Evolutionary conservation across 352 stramenopile species (phyloP).

Genomic region (Stramenopiles sp.): DNA sequence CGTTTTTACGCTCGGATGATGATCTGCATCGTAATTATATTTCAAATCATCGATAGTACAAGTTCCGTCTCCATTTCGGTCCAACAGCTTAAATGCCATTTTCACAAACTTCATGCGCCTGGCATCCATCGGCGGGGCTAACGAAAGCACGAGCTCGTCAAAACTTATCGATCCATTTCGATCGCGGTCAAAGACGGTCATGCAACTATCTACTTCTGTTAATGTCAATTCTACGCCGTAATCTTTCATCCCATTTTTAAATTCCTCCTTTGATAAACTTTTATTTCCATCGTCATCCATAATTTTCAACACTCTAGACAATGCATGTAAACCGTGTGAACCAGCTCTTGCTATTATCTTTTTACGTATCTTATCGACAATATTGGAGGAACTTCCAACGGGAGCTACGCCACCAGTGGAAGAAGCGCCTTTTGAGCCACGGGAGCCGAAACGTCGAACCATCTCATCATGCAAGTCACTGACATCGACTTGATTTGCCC

Average conservation of each 20-base stretch:
- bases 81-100: slow-evolving; percentile 46
- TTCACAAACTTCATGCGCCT: slow-evolving; percentile 43
- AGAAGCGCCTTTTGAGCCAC: neutral
- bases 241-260: slow-evolving; percentile 31
- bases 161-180: slow-evolving; percentile 49
- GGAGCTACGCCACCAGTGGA: neutral
- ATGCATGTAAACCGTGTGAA: neutral
- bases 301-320: slow-evolving; percentile 43
- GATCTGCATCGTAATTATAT: slow-evolving; percentile 42
- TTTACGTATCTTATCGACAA: neutral
- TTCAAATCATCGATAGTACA: slow-evolving; percentile 50
- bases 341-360: neutral
- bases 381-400: neutral
- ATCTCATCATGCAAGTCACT: neutral
- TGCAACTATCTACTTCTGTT: slow-evolving; percentile 27
- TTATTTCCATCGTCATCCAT: slow-evolving; percentile 61
- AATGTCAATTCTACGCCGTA: slow-evolving; percentile 27
- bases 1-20: slow-evolving; percentile 56
- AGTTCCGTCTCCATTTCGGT: slow-evolving; percentile 40
- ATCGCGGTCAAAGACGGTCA: slow-evolving; percentile 45
- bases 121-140: slow-evolving; percentile 48
- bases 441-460: neutral
- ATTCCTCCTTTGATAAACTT: slow-evolving; percentile 41
- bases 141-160: slow-evolving; percentile 48
- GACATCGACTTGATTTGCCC: neutral